These are phyloP conservation scores for Elongisporangium anandrum DNA, from an alignment of 352 stramenopile species.

Conservation along the genomic window DNA sequence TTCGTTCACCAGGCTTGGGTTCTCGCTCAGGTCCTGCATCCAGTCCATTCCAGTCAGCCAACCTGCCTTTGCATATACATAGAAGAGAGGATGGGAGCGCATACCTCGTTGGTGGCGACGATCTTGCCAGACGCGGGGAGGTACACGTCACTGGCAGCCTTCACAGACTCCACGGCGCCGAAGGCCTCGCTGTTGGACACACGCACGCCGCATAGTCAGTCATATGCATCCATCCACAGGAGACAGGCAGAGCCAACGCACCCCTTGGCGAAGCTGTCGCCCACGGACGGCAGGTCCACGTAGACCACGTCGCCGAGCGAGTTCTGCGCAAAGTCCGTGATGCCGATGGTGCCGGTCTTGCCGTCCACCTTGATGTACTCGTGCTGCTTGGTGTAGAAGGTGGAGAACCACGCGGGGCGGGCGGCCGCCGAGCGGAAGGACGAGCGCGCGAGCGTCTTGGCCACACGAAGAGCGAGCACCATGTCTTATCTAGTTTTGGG, in stretches of 20 bases:
- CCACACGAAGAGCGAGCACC: conserved; percentile 50
- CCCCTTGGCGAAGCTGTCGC: conserved; percentile 92
- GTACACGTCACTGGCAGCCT: conserved; percentile 98
- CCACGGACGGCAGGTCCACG: conserved; percentile 94
- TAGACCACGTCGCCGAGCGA: conserved; percentile 97
- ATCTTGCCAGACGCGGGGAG: conserved; percentile 91
- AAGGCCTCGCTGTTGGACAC: conserved; percentile 82
- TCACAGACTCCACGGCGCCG: conserved; percentile 98
- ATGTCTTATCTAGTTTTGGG: not conserved
- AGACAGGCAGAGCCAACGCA: conserved; percentile 24
- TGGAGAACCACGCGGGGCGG: conserved; percentile 60
- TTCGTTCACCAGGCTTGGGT: conserved; percentile 86
- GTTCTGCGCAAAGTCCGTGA: conserved; percentile 97
- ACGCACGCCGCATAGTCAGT: conserved; percentile 5
- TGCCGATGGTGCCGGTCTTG: conserved; percentile 90
- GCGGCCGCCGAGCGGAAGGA: conserved; percentile 13
- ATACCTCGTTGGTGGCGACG: conserved; percentile 91
- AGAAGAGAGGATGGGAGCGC: not conserved
- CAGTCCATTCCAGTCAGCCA: conserved; percentile 4
- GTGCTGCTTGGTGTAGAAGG: conserved; percentile 84
- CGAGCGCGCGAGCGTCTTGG: conserved; percentile 40
- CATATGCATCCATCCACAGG: not conserved
- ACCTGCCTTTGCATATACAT: not conserved
- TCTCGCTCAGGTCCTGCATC: conserved; percentile 65
- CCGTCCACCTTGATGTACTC: conserved; percentile 83